Base-by-base conservation (phyloP, 768 basidiomycete genomes). In the Naganishia vishniacii region DNA sequence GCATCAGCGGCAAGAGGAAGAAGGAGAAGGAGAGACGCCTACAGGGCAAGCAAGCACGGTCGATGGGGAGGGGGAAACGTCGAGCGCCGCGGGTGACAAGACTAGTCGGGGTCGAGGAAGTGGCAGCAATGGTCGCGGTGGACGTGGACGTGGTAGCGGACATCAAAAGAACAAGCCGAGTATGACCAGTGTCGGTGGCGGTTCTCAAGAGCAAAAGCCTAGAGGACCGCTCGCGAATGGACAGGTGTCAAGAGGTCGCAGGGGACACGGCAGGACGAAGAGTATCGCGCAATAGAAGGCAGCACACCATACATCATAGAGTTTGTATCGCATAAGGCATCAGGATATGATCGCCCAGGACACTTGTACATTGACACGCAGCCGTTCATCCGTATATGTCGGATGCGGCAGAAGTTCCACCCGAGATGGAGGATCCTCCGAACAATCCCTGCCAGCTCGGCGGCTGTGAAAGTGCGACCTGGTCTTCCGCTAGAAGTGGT, bases 391-490 rank as follows among this genome's bases (percentile, higher is more conserved):
- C 59, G 28, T 60, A 60, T 4, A 60, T 42, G 16, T 60, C 59
- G 20, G 59, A 42, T 20, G 42, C 42, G 18, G 42, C 42, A 15
- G 42, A 12, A 20, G 59, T 60, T 16, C 59, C 59, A 23, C 59
- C 59, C 16, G 40, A 25, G 8, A 60, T 29, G 18, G 16, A 12
- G 4, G 29, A 12, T 23, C 59, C 59, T 6, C 59, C 59, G 29
- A 60, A 60, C 59, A 60, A 23, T 9, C 59, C 59, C 23, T 45
- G 15, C 59, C 59, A 60, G 25, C 59, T 60, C 42, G 37, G 59
- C 23, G 59, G 59, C 26, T 60, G 40, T 4, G 15, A 7, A 18
- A 60, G 59, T 32, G 11, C 37, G 8, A 32, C 32, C 53, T 41
- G 23, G 34, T 42, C 41, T 25, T 41, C 59, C 23, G 25, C 25